Conservation (phyloP, 2,329 filamentous ascomycete genomes). For the Hypoxylon sp. region DNA sequence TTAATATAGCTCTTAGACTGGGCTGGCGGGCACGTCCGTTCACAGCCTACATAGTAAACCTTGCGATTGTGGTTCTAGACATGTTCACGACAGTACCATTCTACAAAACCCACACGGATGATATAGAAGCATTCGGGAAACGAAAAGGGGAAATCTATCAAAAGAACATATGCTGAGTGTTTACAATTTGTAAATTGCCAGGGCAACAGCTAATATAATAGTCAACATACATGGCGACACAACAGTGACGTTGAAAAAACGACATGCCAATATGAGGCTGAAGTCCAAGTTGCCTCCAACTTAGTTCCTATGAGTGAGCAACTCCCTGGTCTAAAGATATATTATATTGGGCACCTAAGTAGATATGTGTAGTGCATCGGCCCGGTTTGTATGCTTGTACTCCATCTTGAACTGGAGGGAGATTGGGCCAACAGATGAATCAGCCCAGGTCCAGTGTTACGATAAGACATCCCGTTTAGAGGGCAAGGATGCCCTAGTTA, state of each 20-base stretch:
- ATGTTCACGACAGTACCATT: slow-evolving; percentile 2
- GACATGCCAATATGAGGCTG: slow-evolving; percentile 39
- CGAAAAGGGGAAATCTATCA: not conserved
- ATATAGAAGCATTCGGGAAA: not conserved
- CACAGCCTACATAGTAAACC: not conserved
- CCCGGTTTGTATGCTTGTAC: slow-evolving; percentile 34
- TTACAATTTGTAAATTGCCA: not conserved
- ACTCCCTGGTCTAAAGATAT: slow-evolving; percentile 1
- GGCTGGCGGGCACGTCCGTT: not conserved
- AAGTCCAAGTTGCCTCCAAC: slow-evolving; percentile 10
- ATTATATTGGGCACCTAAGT: slow-evolving; percentile 18
- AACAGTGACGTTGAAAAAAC: slow-evolving; percentile 5
- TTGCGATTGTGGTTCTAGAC: not conserved
- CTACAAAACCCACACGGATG: not conserved
- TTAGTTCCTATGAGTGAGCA: slow-evolving; percentile 7
- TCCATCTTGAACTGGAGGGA: slow-evolving; percentile 18
- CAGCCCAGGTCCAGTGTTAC: slow-evolving; percentile 13
- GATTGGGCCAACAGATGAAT: slow-evolving; percentile 16
- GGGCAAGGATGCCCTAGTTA: slow-evolving; percentile 30
- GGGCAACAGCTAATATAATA: slow-evolving; percentile 15
- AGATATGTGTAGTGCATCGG: slow-evolving; percentile 31
- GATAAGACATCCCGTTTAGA: slow-evolving; percentile 30
- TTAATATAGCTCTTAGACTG: not conserved
- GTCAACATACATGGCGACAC: not conserved
- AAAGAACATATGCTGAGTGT: not conserved